Evolutionary conservation across 2,329 filamentous ascomycete genomes (phyloP).

Genomic region (Lasiodiplodia sp.): DNA sequence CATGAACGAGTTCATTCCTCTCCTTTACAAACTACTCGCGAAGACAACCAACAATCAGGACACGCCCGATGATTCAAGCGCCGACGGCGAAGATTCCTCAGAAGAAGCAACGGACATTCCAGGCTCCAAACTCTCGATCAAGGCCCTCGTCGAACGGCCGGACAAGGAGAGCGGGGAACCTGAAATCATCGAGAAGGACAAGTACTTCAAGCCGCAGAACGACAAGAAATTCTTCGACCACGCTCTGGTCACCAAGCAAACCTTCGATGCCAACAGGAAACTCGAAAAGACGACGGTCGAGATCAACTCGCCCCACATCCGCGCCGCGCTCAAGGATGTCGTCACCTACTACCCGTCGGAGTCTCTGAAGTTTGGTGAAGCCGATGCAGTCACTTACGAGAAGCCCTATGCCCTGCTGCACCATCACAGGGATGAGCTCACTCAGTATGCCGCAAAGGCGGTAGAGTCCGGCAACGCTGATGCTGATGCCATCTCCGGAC

Average conservation of each 20-base stretch:
- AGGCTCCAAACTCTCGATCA: conserved; percentile 28
- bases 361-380: conserved; percentile 40
- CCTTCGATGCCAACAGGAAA: conserved; percentile 35
- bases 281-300: conserved; percentile 36
- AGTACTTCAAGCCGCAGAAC: conserved; percentile 17
- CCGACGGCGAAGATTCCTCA: conserved; percentile 4
- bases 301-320: conserved; percentile 44
- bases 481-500: conserved; percentile 32
- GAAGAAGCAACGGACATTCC: background rate
- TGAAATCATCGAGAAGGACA: conserved; percentile 31
- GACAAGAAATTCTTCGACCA: conserved; percentile 31
- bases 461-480: conserved; percentile 31
- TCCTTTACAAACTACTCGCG: conserved; percentile 8
- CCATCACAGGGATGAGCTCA: conserved; percentile 56
- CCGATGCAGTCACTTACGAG: conserved; percentile 44
- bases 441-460: conserved; percentile 33
- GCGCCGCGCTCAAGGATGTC: conserved; percentile 57
- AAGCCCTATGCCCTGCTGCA: conserved; percentile 59
- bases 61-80: background rate
- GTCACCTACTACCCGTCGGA: conserved; percentile 57
- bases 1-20: conserved; percentile 15
- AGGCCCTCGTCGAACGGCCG: conserved; percentile 26
- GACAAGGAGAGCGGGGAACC: conserved; percentile 26
- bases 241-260: conserved; percentile 36
- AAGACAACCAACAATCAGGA: background rate